Evolutionary conservation across 306 rosid species (phyloP).

Genomic region (Casuarina cunninghamiana): DNA sequence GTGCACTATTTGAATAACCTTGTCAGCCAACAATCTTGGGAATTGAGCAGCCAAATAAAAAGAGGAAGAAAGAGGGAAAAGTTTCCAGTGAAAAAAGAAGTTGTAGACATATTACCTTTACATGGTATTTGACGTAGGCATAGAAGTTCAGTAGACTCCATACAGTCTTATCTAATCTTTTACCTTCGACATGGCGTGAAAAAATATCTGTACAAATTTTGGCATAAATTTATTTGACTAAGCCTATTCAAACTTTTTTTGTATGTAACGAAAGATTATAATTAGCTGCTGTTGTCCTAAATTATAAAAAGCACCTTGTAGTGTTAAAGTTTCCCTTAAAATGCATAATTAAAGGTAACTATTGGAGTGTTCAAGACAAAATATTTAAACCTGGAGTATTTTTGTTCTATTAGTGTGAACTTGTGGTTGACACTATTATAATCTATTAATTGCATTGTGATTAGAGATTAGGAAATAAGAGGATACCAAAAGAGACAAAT

Average conservation of each 20-base stretch:
- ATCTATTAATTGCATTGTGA: neutral
- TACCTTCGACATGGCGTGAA: slow-evolving; percentile 60
- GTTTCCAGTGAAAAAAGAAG: slow-evolving; percentile 1
- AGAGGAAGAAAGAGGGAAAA: neutral
- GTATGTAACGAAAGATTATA: neutral
- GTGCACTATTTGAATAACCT: slow-evolving; percentile 50
- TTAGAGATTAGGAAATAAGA: slow-evolving; percentile 5
- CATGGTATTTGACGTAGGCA: slow-evolving; percentile 67
- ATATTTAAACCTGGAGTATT: neutral
- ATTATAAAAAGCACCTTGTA: neutral
- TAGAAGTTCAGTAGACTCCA: slow-evolving; percentile 83
- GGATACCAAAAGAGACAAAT: slow-evolving; percentile 79
- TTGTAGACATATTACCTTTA: slow-evolving; percentile 55
- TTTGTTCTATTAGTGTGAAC: neutral
- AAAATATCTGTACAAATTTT: slow-evolving; percentile 55
- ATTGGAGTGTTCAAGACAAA: neutral
- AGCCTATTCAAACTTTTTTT: slow-evolving; percentile 1
- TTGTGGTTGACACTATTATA: neutral
- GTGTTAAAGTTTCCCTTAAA: neutral
- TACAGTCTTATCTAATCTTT: slow-evolving; percentile 69
- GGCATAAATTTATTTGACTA: slow-evolving; percentile 9
- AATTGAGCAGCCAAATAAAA: neutral
- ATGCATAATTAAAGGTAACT: neutral
- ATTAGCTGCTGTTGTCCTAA: neutral
- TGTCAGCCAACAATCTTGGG: slow-evolving; percentile 13